Evolutionary conservation across 805 yeast species (phyloP), one percentile per base, ranked within the genome.

Genomic region (Zygoascus biomembranicola): DNA sequence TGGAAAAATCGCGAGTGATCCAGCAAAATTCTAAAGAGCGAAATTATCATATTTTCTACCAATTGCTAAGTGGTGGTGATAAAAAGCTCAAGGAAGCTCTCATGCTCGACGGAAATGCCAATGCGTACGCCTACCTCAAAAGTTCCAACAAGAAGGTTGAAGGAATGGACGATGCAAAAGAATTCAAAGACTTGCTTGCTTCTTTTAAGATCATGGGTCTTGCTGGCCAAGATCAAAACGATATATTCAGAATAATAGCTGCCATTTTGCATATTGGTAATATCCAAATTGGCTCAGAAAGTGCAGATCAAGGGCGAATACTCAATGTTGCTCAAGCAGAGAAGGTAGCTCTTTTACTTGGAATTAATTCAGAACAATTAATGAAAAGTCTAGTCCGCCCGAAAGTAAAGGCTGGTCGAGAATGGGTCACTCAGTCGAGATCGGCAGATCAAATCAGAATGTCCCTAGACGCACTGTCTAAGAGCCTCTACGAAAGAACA

Each of bases 11-110:
- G 5, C 81, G 99, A 63, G 96, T 94, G 14, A 84, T 89, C 5
- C 72, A 78, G 43, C 97, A 89, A 69, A 80, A 84, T 50, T 56
- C 72, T 6, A 71, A 77, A 19, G 99, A 94, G 70, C 78, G 99
- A 67, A 94, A 90, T 66, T 94, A 92, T 31, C 98, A 92, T 67
- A 89, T 92, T 47, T 92, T 92, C 66, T 92, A 92, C 70, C 99
- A 92, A 71, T 67, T 92, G 59, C 72, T 90, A 62, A 80, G 81
- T 19, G 99, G 97, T 19, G 77, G 84, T 0, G 69, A 77, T 1
- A 66, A 67, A 1, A 77, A 75, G n/a, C 51, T 69, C 43, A 57
- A 62, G 35, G 52, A 62, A 32, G 52, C 57, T 23, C 63, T 72
- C 19, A 57, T 63, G 26, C 68, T 87, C 5, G 61, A 73, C 4